Evolutionary conservation across 2,329 filamentous ascomycete genomes (phyloP), one percentile per base, ranked within the genome.

Genomic region (Aciculosporium take): DNA sequence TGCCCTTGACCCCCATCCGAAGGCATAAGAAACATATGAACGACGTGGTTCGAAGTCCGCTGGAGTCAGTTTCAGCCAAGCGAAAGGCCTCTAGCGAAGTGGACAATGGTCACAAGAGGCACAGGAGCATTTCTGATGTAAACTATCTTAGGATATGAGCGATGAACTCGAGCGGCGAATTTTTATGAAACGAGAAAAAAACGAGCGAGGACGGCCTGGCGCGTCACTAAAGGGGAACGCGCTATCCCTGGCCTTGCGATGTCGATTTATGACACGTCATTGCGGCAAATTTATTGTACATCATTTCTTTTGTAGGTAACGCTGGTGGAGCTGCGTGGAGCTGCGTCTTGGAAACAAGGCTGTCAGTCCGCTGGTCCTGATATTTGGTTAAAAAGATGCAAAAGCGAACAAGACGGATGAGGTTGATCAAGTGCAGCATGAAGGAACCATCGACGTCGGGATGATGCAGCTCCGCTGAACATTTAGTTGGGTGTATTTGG

Each of bases 1-100:
- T 75, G 2, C 79, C 79, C n/a, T 71, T 84, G 46, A 83, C 80
- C 3, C 80, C 80, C 1, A 65, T 74, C 37, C 72, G 79, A 39
- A 73, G 76, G 46, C 70, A 71, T 32, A 76, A 72, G 60, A 65
- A 61, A 43, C 57, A 60, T 31, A 53, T 63, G 52, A 57, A 64
- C 39, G 66, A 69, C 42, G 49, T 63, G 28, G 53, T 62, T 29
- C 67, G 67, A 46, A 75, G 70, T 51, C 70, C 72, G 17, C 61
- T 74, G 8, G 66, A 69, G 23, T 55, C 59, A 3, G 48, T 63
- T 21, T 64, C 67, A 23, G 64, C 69, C 41, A 77, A 76, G 59
- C 67, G 73, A 46, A 77, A 76, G 56, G 70, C 71, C 23, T 65
- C 69, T 3, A 56, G 55, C 15, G 67, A 71, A 34, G 55, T 56